Base-by-base conservation (phyloP, 768 basidiomycete species). In the Tylopilus intermedius region DNA sequence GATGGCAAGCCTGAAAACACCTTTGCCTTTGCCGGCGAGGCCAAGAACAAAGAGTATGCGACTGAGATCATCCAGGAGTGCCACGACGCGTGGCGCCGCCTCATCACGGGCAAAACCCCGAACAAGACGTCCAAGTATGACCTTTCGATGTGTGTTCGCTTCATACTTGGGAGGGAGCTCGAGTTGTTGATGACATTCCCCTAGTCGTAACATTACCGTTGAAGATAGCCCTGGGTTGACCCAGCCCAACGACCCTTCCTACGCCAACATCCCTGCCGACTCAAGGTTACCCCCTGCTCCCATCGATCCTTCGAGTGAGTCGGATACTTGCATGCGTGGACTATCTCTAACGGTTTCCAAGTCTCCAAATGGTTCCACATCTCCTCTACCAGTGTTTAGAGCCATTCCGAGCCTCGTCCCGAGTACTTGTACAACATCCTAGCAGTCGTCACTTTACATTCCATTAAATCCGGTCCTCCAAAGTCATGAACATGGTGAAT, bases 11-110 rank as follows among this genome's bases (percentile, higher is more conserved):
- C 87, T 61, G 93, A 97, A 76, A 99, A 99, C 77, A 86, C 87
- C 59, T 99, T 99, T 67, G 96, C 96, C 15, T 99, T 99, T 83
- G 94, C 92, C 48, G 96, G 96, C 53, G 96, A 98, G 75, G 95
- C 95, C 59, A 99, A 98, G 79, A 95, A 96, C 80, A 96, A 95
- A 81, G 95, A 94, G 72, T 99, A 98, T 69, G 96, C 96, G 30
- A 92, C 90, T 49, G 95, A 98, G 74, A 96, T 98, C 75, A 89
- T 99, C 67, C 94, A 96, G 72, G 96, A 99, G 71, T 94, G 91
- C 74, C 88, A 98, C 69, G 95, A 98, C 71, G 90, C 96, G 32
- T 99, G 96, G 96, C 90, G 93, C 66, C 90, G 90, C 66, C 82
- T 99, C 62, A 79, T 94, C 70, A 74, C 73, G 4, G 92, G 94